Percentiles rank a stretch among this genome's conserved stretches.
These are phyloP conservation scores for Uromyces viciae-fabae DNA, from an alignment of 1,284 basidiomycete genomes.

Conservation along the genomic window DNA sequence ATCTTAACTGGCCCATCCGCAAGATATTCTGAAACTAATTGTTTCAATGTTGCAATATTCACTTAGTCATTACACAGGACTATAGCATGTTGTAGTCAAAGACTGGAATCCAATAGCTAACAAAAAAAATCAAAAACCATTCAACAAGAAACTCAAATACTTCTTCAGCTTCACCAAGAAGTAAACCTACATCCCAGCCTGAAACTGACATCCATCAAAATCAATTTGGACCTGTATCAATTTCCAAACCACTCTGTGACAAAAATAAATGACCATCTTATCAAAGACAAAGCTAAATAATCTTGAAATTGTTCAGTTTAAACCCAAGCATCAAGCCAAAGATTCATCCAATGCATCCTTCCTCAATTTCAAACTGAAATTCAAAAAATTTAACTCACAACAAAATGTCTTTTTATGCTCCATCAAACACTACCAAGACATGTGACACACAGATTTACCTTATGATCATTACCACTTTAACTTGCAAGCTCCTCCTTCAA, in stretches of 20 bases:
- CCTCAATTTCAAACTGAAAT: neutral
- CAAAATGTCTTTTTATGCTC: neutral
- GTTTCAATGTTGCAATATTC: too few relatives aligned
- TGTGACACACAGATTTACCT: slow-evolving; percentile 19
- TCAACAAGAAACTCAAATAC: neutral
- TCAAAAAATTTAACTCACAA: neutral
- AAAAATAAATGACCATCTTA: neutral
- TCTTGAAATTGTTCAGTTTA: neutral
- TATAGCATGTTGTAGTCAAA: too few relatives aligned
- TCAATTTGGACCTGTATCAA: slow-evolving; percentile 21
- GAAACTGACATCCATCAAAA: neutral
- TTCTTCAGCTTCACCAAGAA: neutral
- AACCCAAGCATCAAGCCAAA: neutral
- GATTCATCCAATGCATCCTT: neutral
- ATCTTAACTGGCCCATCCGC: too few relatives aligned
- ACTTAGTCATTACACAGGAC: too few relatives aligned
- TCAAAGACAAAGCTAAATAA: slow-evolving; percentile 5
- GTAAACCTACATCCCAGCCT: neutral
- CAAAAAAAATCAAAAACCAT: neutral
- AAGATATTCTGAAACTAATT: too few relatives aligned
- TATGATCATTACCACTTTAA: slow-evolving; percentile 2
- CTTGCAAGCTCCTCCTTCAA: neutral
- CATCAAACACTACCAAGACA: neutral
- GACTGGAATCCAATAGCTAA: slow-evolving; percentile 4
- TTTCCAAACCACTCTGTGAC: neutral